phyloP scores from a whole-genome alignment of 176 grass and related monocot genomes.

The Rhynchospora pubera region DNA sequence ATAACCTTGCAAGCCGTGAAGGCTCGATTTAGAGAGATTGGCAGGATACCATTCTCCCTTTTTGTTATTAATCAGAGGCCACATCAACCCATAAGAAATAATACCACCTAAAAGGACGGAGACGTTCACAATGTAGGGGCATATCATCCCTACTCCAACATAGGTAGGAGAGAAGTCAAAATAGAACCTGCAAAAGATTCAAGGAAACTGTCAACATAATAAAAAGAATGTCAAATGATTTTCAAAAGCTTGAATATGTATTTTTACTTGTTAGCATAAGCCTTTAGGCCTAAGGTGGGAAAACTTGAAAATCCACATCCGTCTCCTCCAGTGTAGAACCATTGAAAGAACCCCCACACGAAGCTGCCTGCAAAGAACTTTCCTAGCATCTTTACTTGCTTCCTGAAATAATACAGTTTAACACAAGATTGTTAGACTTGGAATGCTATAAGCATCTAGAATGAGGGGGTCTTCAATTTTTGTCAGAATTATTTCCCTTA shows the following conservation, averaged over 20 bases:
- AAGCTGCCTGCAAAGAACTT: conserved; percentile 63
- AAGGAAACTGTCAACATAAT: conserved; percentile 13
- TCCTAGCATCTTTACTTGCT: conserved; percentile 48
- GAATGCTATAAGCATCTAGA: neutral
- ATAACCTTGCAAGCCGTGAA: conserved; percentile 63
- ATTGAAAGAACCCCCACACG: conserved; percentile 84
- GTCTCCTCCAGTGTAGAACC: conserved; percentile 79
- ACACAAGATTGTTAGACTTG: neutral
- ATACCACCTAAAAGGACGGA: conserved; percentile 59
- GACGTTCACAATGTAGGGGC: conserved; percentile 71
- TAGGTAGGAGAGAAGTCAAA: conserved; percentile 81
- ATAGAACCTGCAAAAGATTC: conserved; percentile 39
- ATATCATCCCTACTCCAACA: conserved; percentile 87
- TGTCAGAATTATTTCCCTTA: conserved; percentile 9
- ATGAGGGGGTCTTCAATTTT: neutral
- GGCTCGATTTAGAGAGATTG: conserved; percentile 29
- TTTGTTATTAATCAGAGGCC: conserved; percentile 59
- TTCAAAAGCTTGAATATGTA: neutral
- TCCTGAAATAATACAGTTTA: conserved; percentile 41
- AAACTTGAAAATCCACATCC: conserved; percentile 51
- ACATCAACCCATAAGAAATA: conserved; percentile 73
- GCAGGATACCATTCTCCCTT: conserved; percentile 61
- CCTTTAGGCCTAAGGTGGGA: conserved; percentile 59
- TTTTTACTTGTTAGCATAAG: conserved; percentile 48
- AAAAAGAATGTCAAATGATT: neutral